These are phyloP conservation scores for Beta vulgaris DNA, from an alignment of 148 eudicot genomes.

Conservation along the genomic window DNA sequence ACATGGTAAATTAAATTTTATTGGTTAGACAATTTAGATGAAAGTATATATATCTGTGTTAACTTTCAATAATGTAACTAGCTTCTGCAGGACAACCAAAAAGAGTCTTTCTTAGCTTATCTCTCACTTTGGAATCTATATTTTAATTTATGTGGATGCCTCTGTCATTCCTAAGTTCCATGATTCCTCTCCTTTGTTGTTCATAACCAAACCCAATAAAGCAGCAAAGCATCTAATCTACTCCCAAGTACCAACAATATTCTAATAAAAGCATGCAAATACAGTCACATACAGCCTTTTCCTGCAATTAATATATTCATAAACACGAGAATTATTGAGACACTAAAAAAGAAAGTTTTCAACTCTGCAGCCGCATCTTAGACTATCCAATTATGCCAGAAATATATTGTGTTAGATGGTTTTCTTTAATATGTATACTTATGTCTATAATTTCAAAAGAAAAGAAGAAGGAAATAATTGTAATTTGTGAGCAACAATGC, in stretches of 20 bases:
- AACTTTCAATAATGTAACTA: background rate
- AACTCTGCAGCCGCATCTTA: constrained; percentile 6
- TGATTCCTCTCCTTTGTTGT: constrained; percentile 28
- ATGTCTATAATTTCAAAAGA: too few species aligned
- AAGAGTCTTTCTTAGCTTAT: constrained; percentile 26
- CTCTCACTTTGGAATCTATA: background rate
- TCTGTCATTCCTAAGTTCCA: constrained; percentile 21
- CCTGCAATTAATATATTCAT: background rate
- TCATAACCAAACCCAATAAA: constrained; percentile 33
- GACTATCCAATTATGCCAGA: background rate
- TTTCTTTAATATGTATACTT: background rate
- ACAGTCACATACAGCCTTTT: constrained; percentile 37
- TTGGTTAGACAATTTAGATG: too few species aligned
- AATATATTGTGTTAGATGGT: background rate
- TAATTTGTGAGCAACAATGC: too few species aligned
- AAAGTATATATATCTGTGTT: too few species aligned
- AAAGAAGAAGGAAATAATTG: too few species aligned
- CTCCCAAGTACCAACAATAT: constrained; percentile 27
- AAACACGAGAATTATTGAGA: background rate
- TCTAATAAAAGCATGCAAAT: constrained; percentile 29
- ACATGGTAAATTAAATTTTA: too few species aligned
- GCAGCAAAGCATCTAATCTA: constrained; percentile 31
- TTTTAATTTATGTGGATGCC: background rate
- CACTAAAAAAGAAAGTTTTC: background rate
- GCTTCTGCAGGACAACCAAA: constrained; percentile 23